Conservation (phyloP, 2,329 filamentous ascomycete genomes). For the Pseudogymnoascus sp. region DNA sequence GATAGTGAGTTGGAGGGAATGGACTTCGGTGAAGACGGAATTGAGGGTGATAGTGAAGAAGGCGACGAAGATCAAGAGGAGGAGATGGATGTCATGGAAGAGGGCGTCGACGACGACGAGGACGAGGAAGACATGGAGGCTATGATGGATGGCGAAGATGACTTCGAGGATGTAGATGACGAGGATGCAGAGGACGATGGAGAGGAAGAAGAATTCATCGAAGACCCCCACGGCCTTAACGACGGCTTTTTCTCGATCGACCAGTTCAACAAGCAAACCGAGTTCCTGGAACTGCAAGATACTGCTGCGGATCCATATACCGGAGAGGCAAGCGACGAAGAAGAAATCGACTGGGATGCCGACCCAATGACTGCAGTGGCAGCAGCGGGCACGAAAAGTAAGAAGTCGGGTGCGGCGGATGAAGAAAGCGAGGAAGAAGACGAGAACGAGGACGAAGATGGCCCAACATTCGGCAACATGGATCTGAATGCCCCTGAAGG, state of each 20-base stretch:
- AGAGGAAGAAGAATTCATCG: constrained; percentile 49
- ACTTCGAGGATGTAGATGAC: constrained; percentile 37
- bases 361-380: constrained; percentile 55
- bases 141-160: constrained; percentile 27
- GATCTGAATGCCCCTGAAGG: constrained; percentile 68
- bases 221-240: constrained; percentile 80
- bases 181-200: constrained; percentile 44
- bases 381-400: constrained; percentile 23
- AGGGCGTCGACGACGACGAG: constrained; percentile 31
- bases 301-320: constrained; percentile 67
- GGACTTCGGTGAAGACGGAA: constrained; percentile 32
- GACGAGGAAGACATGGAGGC: constrained; percentile 29
- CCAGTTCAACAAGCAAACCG: constrained; percentile 90
- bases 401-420: constrained; percentile 28
- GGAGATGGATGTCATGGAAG: constrained; percentile 26
- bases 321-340: constrained; percentile 71
- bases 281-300: constrained; percentile 83
- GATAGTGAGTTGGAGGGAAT: constrained; percentile 32
- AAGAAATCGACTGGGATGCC: constrained; percentile 79
- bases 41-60: constrained; percentile 22
- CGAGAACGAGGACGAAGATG: constrained; percentile 64
- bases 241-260: constrained; percentile 98
- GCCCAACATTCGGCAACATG: constrained; percentile 77
- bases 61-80: constrained; percentile 29
- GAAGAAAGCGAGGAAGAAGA: constrained; percentile 39